Evolutionary conservation across 805 yeast species (phyloP), one percentile per base, ranked within the genome.

Genomic region (Metschnikowia matae): DNA sequence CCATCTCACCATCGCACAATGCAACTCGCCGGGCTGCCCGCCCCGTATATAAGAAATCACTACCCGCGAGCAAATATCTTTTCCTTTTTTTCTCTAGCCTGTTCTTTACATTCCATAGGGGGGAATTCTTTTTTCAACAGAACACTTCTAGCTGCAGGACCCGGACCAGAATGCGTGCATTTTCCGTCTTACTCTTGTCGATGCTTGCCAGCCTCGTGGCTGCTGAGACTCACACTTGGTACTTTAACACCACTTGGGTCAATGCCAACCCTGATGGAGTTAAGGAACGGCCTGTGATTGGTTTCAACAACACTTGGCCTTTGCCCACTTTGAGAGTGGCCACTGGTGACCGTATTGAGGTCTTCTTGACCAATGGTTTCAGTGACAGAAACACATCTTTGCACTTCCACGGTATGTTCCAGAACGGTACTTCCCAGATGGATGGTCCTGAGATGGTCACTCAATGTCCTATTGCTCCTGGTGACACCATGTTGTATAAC

Each of bases 381-480:
- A 74, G 65, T 21, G 80, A 81, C 62, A 49, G 57, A 47, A 84
- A 83, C 70, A 87, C 96, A 38, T 71, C 92, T 6, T 68, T 92
- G 61, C 99, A 94, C 71, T 89, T 89, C 83, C 99, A 92, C 70
- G 99, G 99, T 50, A 64, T 94, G 64, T 94, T 87, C 82, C 89
- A 84, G 72, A 77, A 83, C 57, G 87, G 86, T 26, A 70, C 91
- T 14, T 74, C 66, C 60, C 84, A 78, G 63, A 86, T 87, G 92
- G 99, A 92, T 68, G 99, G 99, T 52, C 95, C 96, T 14, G 87
- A 86, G 61, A 74, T 81, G 80, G 76, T 92, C 42, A 82, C 88
- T 34, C 97, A 92, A 70, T 94, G 98, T 78, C 96, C 96, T 29
- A 84, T 89, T 57, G 83, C 87, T n/a, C 86, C 95, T 5, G 87